These are phyloP conservation scores for Metschnikowia gelsemii DNA, from an alignment of 805 yeast genomes.

Conservation along the genomic window DNA sequence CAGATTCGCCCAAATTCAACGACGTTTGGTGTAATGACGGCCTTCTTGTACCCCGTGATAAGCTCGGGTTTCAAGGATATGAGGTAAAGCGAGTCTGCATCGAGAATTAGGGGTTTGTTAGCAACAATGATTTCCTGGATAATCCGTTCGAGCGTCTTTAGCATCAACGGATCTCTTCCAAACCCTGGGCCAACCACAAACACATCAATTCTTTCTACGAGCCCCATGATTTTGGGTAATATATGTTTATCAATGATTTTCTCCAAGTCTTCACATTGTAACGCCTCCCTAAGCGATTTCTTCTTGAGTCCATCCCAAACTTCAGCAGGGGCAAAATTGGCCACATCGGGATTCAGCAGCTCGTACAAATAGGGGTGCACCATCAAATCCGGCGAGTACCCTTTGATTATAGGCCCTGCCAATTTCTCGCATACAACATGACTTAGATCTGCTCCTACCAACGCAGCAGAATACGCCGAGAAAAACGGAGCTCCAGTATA, in stretches of 20 bases:
- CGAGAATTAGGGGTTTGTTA: slow-evolving; percentile 72
- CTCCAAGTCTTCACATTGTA: slow-evolving; percentile 26
- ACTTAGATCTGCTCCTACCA: slow-evolving; percentile 83
- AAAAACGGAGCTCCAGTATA: slow-evolving; percentile 97
- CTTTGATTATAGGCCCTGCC: slow-evolving; percentile 80
- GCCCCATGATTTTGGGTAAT: slow-evolving; percentile 51
- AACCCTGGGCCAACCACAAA: slow-evolving; percentile 92
- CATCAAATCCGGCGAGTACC: slow-evolving; percentile 91
- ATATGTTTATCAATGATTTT: slow-evolving; percentile 43
- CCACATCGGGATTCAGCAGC: slow-evolving; percentile 32
- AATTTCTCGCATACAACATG: slow-evolving; percentile 82
- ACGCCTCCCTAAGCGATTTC: slow-evolving; percentile 24
- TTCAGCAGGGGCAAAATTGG: slow-evolving; percentile 21
- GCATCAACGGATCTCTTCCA: slow-evolving; percentile 76
- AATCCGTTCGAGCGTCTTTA: slow-evolving; percentile 55
- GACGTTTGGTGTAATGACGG: slow-evolving; percentile 85
- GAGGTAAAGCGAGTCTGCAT: slow-evolving; percentile 84
- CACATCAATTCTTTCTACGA: slow-evolving; percentile 69
- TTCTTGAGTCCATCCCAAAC: slow-evolving; percentile 19
- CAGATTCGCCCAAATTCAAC: slow-evolving; percentile 75
- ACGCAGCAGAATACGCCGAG: slow-evolving; percentile 79
- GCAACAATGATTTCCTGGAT: slow-evolving; percentile 56
- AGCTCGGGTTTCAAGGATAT: slow-evolving; percentile 58
- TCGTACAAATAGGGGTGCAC: slow-evolving; percentile 87
- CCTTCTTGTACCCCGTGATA: slow-evolving; percentile 53